phyloP scores from a whole-genome alignment of 2,329 filamentous ascomycete genomes.

The Sporothrix mexicana region DNA sequence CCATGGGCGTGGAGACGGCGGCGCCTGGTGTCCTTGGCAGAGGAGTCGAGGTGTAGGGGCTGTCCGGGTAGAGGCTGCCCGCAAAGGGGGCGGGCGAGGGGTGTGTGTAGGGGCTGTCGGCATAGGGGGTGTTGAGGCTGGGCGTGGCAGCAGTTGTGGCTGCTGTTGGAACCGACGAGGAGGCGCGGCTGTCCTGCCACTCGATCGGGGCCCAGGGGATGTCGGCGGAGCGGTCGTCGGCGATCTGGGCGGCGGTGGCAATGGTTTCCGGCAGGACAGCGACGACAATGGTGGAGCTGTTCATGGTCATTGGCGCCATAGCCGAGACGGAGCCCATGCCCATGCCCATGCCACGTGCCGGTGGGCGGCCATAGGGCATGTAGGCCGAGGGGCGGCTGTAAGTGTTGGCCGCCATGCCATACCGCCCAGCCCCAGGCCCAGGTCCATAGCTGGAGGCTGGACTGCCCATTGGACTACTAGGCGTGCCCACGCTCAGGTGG shows the following conservation, averaged over 20 bases:
- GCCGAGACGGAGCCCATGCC: neutral
- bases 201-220: conserved; percentile 29
- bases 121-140: neutral
- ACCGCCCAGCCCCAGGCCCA: neutral
- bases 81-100: neutral
- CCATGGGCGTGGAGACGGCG: neutral
- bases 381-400: neutral
- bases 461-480: neutral
- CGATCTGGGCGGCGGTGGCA: conserved; percentile 20
- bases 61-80: conserved; percentile 10
- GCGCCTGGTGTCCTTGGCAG: neutral
- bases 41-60: conserved; percentile 4
- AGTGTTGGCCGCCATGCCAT: neutral
- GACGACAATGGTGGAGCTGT: conserved; percentile 20
- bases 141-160: neutral
- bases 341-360: neutral
- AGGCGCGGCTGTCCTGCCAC: conserved; percentile 9
- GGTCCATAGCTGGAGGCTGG: too few relatives aligned
- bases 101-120: conserved; percentile 26
- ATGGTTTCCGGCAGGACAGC: conserved; percentile 23
- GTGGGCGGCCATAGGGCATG: conserved; percentile 23
- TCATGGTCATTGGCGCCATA: conserved; percentile 3
- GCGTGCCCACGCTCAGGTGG: neutral
- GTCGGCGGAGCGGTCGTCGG: conserved; percentile 27
- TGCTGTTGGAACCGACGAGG: neutral